Evolutionary conservation across 805 yeast genomes (phyloP).

Genomic region (Dipodascus albidus): DNA sequence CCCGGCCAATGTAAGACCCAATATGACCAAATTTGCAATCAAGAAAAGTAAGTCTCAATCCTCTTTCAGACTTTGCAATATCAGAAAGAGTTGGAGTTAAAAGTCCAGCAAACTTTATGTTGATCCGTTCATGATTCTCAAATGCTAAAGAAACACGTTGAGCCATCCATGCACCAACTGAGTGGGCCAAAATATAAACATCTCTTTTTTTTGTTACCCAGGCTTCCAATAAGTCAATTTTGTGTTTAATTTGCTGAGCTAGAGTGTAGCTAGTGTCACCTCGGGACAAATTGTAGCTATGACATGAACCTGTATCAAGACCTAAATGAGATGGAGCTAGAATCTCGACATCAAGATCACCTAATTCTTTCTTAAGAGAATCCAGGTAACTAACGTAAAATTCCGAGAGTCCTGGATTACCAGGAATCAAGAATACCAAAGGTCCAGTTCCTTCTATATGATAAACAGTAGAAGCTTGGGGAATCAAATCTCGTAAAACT

Average conservation of each 20-base stretch:
- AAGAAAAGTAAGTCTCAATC: constrained; percentile 23
- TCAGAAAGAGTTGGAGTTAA: constrained; percentile 62
- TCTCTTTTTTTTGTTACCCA: constrained; percentile 21
- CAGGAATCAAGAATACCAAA: constrained; percentile 53
- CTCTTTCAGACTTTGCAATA: constrained; percentile 38
- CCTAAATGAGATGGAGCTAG: constrained; percentile 61
- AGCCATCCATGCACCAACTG: constrained; percentile 55
- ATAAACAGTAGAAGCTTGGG: not conserved
- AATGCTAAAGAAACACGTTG: constrained; percentile 37
- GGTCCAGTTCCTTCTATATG: constrained; percentile 15
- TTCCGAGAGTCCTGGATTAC: constrained; percentile 65
- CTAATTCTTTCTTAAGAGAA: constrained; percentile 30
- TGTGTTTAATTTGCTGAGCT: constrained; percentile 49
- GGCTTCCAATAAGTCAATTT: constrained; percentile 36
- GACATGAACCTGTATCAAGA: constrained; percentile 27
- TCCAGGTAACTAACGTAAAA: constrained; percentile 48
- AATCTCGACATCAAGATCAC: constrained; percentile 34
- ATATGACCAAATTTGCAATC: constrained; percentile 15
- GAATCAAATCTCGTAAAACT: not conserved
- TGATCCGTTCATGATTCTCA: constrained; percentile 16
- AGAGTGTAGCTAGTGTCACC: constrained; percentile 19
- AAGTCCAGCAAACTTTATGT: constrained; percentile 41
- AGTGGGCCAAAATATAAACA: constrained; percentile 50
- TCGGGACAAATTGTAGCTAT: constrained; percentile 15
- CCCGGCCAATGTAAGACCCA: constrained; percentile 8